Evolutionary conservation across 441 rosid genomes (phyloP).

Genomic region (Mallotus repandus): DNA sequence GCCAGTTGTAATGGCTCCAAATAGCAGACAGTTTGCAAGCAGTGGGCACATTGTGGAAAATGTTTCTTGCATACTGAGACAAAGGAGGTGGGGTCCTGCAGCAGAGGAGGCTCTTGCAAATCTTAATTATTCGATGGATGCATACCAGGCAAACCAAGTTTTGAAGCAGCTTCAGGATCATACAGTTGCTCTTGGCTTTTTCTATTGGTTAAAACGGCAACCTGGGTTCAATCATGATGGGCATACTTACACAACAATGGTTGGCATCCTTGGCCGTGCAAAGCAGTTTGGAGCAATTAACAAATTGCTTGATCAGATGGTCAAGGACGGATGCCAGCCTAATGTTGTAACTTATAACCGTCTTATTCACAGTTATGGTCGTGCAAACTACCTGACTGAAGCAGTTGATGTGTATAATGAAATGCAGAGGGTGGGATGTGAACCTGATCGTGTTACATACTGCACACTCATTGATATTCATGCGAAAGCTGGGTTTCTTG

Average conservation of each 20-base stretch:
- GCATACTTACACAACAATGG: slow-evolving; percentile 92
- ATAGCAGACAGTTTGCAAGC: slow-evolving; percentile 41
- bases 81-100: slow-evolving; percentile 66
- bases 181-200: slow-evolving; percentile 73
- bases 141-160: slow-evolving; percentile 90
- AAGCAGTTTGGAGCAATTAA: slow-evolving; percentile 68
- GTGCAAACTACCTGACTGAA: slow-evolving; percentile 77
- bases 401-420: slow-evolving; percentile 67
- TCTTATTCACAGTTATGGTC: slow-evolving; percentile 86
- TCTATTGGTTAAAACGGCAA: slow-evolving; percentile 70
- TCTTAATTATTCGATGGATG: slow-evolving; percentile 49
- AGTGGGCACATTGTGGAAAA: slow-evolving; percentile 48
- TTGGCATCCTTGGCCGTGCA: slow-evolving; percentile 85
- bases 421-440: slow-evolving; percentile 73
- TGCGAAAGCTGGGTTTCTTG: slow-evolving; percentile 93
- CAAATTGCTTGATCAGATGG: slow-evolving; percentile 77
- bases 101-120: slow-evolving; percentile 67
- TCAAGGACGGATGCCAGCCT: slow-evolving; percentile 74
- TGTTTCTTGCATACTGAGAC: slow-evolving; percentile 50
- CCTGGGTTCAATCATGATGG: slow-evolving; percentile 80
- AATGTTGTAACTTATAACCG: slow-evolving; percentile 87
- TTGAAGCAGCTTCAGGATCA: slow-evolving; percentile 76
- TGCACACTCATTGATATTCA: slow-evolving; percentile 88
- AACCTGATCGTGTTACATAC: slow-evolving; percentile 87
- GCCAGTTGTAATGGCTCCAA: slow-evolving; percentile 32